These are phyloP conservation scores for Arabidopsis hybrid DNA, from an alignment of 441 rosid species.

Conservation along the genomic window DNA sequence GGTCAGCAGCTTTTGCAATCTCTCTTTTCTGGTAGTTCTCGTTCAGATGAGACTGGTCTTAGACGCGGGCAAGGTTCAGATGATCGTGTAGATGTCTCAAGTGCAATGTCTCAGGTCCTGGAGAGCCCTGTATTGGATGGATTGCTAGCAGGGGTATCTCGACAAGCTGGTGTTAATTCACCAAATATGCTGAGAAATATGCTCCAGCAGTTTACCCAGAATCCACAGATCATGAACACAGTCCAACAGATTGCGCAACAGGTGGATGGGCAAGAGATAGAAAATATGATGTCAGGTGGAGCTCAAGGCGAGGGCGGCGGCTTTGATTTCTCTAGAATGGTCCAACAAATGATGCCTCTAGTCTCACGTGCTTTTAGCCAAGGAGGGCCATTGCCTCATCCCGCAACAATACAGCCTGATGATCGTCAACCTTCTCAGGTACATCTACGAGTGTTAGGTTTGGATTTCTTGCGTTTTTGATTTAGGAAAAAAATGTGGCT, in stretches of 20 bases:
- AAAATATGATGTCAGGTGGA: conserved; percentile 73
- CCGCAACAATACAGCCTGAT: conserved; percentile 51
- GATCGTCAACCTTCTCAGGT: conserved; percentile 61
- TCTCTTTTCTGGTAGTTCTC: conserved; percentile 59
- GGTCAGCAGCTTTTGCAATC: conserved; percentile 70
- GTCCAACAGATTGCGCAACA: conserved; percentile 94
- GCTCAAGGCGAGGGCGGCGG: conserved; percentile 74
- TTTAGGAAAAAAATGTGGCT: not conserved
- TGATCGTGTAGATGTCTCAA: conserved; percentile 58
- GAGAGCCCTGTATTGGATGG: conserved; percentile 77
- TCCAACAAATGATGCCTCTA: conserved; percentile 97
- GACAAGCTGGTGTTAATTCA: conserved; percentile 83
- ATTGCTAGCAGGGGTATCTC: conserved; percentile 73
- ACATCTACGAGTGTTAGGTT: not conserved
- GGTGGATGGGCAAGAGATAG: conserved; percentile 76
- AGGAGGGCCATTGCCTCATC: conserved; percentile 48
- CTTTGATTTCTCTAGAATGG: conserved; percentile 80
- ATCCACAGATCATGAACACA: conserved; percentile 84
- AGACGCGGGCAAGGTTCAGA: conserved; percentile 47
- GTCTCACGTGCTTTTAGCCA: conserved; percentile 83
- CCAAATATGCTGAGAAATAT: conserved; percentile 81
- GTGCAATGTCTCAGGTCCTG: conserved; percentile 73
- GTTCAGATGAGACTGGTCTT: conserved; percentile 41
- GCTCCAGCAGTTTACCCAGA: conserved; percentile 86
- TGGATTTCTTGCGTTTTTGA: not conserved